A percentile compares a stretch with the other conserved stretches of the same genome.
Conservation (phyloP, 306 rosid genomes). For the Fragaria ananassa region DNA sequence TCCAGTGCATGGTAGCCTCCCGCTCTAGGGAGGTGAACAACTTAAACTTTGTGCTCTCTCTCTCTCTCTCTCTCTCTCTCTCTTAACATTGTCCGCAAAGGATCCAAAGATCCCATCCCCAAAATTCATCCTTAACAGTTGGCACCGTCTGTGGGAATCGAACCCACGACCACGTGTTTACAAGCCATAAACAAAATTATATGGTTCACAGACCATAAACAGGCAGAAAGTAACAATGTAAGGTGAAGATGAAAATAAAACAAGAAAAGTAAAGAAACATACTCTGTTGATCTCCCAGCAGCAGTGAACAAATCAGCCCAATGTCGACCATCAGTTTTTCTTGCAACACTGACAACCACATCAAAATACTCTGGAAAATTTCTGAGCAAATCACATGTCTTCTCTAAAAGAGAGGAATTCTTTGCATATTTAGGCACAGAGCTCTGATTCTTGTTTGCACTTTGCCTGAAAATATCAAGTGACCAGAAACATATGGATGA, state of each 20-base stretch:
- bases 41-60: no score
- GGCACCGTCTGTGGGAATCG: no score
- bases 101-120: no score
- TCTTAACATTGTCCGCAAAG: no score
- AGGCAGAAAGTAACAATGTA: conserved; percentile 7
- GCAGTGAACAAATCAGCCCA: conserved; percentile 96
- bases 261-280: conserved; percentile 23
- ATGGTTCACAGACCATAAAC: not conserved
- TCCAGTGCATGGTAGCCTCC: no score
- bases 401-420: conserved; percentile 69
- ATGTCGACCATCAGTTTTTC: conserved; percentile 99
- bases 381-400: conserved; percentile 88
- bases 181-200: not conserved
- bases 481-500: conserved; percentile 17
- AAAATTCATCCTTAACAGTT: no score
- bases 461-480: conserved; percentile 58
- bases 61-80: no score
- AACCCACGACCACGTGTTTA: no score
- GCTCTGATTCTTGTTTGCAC: conserved; percentile 58
- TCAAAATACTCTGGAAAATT: conserved; percentile 88
- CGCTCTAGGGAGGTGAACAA: no score
- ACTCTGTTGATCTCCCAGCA: conserved; percentile 98
- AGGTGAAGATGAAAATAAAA: conserved; percentile 18
- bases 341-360: conserved; percentile 96
- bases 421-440: conserved; percentile 44